Evolutionary conservation across 2,329 filamentous ascomycete species (phyloP).

Genomic region (Mariannaea elegans): DNA sequence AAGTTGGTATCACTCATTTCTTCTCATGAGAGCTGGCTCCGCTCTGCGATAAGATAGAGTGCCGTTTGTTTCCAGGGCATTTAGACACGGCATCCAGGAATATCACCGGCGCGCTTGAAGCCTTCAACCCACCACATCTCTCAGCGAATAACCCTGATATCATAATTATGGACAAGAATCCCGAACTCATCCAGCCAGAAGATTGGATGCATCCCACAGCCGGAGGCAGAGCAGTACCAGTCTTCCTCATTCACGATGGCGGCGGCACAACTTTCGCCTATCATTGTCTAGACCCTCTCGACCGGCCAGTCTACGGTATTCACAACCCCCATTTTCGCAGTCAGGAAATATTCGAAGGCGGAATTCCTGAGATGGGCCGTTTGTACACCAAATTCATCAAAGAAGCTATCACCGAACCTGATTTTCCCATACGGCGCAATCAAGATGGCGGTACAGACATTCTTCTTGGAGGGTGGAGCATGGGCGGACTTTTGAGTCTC

Average conservation of each 20-base stretch:
- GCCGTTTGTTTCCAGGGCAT: not conserved
- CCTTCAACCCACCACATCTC: not conserved
- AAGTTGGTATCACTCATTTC: no score
- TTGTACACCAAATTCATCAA: constrained; percentile 59
- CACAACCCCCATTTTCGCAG: constrained; percentile 62
- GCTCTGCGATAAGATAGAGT: not conserved
- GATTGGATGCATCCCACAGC: constrained; percentile 39
- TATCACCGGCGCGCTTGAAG: not conserved
- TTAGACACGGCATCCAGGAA: not conserved
- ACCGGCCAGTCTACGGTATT: constrained; percentile 62
- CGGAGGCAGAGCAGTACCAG: constrained; percentile 48
- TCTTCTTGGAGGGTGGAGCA: constrained; percentile 64
- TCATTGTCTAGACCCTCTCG: constrained; percentile 59
- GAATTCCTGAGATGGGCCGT: constrained; percentile 63
- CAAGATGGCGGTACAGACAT: constrained; percentile 47
- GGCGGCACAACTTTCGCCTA: constrained; percentile 69
- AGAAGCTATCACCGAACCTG: constrained; percentile 42
- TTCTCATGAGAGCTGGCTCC: not conserved
- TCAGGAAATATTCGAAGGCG: constrained; percentile 58
- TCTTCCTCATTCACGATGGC: constrained; percentile 68
- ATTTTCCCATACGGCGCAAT: constrained; percentile 41
- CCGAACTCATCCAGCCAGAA: constrained; percentile 47
- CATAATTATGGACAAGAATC: constrained; percentile 39
- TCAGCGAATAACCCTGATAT: not conserved
- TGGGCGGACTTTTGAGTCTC: constrained; percentile 62